phyloP scores from a whole-genome alignment of 225 moss, liverwort and hornwort species.

The Rhytidiadelphus loreus region DNA sequence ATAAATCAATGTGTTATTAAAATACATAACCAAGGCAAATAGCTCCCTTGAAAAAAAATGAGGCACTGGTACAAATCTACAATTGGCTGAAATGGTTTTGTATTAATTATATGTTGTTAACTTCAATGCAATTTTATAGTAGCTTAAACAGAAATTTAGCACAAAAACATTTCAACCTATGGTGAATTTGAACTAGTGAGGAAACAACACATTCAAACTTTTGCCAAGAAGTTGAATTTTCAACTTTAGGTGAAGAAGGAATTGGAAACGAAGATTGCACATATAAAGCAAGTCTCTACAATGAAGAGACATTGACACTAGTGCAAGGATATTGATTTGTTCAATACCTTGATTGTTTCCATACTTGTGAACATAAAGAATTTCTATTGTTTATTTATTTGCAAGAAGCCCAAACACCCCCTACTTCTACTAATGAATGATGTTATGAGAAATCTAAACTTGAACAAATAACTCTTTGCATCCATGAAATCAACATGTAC shows the following conservation, averaged over 20 bases:
- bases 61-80: not conserved
- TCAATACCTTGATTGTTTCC: not conserved
- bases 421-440: not conserved
- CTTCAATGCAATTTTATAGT: not conserved
- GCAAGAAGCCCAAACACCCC: not conserved
- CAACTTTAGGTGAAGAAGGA: not conserved
- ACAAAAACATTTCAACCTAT: not conserved
- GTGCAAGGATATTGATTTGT: not conserved
- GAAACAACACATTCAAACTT: not conserved
- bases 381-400: not conserved
- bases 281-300: not conserved
- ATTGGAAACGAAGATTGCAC: not conserved
- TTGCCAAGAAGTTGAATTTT: not conserved
- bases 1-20: not conserved
- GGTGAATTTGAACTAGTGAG: not conserved
- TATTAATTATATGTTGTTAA: not conserved
- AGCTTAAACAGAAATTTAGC: not conserved
- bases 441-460: not conserved
- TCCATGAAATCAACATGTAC: not conserved
- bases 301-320: not conserved
- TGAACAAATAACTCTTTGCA: not conserved
- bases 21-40: not conserved
- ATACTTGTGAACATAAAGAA: not conserved
- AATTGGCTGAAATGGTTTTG: not conserved
- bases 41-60: not conserved